phyloP scores from a whole-genome alignment of 345 rosid species.

The Linum tenue region DNA sequence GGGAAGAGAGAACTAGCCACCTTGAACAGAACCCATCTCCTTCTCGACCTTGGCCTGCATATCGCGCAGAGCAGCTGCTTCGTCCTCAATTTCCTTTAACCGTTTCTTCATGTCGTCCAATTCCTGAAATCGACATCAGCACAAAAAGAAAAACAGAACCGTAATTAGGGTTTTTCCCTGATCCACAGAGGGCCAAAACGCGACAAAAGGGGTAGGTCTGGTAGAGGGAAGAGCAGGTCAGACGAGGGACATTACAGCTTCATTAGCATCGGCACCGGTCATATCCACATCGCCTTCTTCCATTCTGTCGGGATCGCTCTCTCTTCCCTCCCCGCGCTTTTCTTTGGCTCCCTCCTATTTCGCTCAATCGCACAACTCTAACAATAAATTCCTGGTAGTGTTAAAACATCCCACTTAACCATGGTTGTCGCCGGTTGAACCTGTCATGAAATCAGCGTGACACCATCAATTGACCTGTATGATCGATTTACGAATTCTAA shows the following conservation, averaged over 20 bases:
- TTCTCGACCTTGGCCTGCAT: not conserved
- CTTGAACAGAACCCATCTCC: not conserved
- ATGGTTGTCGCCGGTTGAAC: too few species aligned
- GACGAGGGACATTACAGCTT: constrained; percentile 16
- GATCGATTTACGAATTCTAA: too few species aligned
- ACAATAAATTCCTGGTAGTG: too few species aligned
- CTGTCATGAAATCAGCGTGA: too few species aligned
- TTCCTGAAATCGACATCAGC: not conserved
- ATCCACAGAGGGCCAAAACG: not conserved
- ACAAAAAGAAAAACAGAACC: not conserved
- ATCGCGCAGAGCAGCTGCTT: not conserved
- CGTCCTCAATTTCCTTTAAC: not conserved
- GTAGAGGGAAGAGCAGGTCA: not conserved
- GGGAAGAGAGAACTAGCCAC: not conserved
- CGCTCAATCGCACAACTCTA: not conserved
- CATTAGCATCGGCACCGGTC: constrained; percentile 28
- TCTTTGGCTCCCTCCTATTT: not conserved
- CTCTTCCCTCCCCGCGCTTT: not conserved
- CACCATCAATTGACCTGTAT: too few species aligned
- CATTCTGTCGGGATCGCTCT: constrained; percentile 12
- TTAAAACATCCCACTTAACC: too few species aligned
- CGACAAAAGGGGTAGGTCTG: not conserved
- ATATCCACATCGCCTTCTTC: constrained; percentile 35
- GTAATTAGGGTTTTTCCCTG: constrained; percentile 9
- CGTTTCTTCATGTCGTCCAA: not conserved